These are phyloP conservation scores for Scheffersomyces stipitis DNA, from an alignment of 805 yeast species.

Conservation along the genomic window DNA sequence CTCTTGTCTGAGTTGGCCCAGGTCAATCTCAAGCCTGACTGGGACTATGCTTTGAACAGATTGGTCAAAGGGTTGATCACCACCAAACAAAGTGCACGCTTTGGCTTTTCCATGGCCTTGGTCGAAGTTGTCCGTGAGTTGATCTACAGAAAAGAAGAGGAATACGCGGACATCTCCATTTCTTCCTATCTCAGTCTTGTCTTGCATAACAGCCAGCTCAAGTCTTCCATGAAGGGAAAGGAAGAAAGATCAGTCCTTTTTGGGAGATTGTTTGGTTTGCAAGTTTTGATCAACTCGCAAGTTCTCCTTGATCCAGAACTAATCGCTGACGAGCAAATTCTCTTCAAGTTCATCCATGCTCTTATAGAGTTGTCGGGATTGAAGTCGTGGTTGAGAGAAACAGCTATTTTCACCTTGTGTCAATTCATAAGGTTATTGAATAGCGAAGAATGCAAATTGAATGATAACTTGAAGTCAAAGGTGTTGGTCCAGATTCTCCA, in stretches of 20 bases:
- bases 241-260: conserved; percentile 78
- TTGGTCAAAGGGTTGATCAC: conserved; percentile 80
- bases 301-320: conserved; percentile 19
- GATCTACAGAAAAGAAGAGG: conserved; percentile 22
- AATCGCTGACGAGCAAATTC: conserved; percentile 17
- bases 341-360: conserved; percentile 43
- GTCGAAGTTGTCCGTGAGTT: conserved; percentile 57
- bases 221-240: conserved; percentile 61
- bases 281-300: conserved; percentile 58
- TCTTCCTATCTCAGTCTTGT: conserved; percentile 37
- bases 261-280: conserved; percentile 84
- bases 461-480: conserved; percentile 16
- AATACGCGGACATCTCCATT: conserved; percentile 30
- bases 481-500: conserved; percentile 35
- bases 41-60: conserved; percentile 80
- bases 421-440: conserved; percentile 37
- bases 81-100: conserved; percentile 76
- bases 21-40: conserved; percentile 52
- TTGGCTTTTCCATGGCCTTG: conserved; percentile 86
- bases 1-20: conserved; percentile 59
- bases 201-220: conserved; percentile 32
- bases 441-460: conserved; percentile 6
- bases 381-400: conserved; percentile 87
- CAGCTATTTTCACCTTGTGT: conserved; percentile 69
- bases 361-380: conserved; percentile 56